phyloP scores from a whole-genome alignment of 768 basidiomycete genomes.

The Tremella fuciformis region DNA sequence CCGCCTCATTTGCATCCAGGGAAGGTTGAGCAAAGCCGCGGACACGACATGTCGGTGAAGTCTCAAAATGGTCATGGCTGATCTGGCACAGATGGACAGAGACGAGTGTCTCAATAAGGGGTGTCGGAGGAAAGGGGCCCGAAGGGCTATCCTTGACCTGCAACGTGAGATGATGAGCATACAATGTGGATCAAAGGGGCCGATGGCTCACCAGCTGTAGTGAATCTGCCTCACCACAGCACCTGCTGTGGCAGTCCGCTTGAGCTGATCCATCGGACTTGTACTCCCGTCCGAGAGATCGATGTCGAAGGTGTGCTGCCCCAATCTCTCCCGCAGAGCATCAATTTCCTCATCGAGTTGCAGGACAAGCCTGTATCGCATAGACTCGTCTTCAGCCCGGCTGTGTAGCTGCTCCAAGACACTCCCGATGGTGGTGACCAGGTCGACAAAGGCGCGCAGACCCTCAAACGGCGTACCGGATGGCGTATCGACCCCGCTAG shows the following conservation, averaged over 20 bases:
- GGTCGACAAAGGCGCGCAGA: conserved; percentile 23
- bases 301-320: conserved; percentile 14
- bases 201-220: conserved; percentile 18
- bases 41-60: conserved; percentile 15
- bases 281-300: conserved; percentile 1
- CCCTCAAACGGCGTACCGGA: conserved; percentile 8
- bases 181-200: too few species aligned
- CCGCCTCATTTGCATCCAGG: conserved; percentile 26
- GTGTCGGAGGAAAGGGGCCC: conserved; percentile 17
- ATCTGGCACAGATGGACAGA: conserved; percentile 16
- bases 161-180: neutral
- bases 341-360: conserved; percentile 18
- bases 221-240: conserved; percentile 22
- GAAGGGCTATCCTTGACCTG: conserved; percentile 21
- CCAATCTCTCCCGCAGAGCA: conserved; percentile 15
- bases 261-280: neutral
- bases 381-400: neutral
- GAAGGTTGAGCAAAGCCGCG: conserved; percentile 20
- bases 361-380: conserved; percentile 8
- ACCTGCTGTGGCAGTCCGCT: conserved; percentile 12
- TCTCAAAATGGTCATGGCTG: conserved; percentile 17
- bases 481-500: conserved; percentile 14
- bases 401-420: conserved; percentile 17
- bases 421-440: conserved; percentile 15
- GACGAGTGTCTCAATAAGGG: conserved; percentile 20